phyloP scores from a whole-genome alignment of 176 grass and related monocot species.

The Puccinellia tenuiflora region DNA sequence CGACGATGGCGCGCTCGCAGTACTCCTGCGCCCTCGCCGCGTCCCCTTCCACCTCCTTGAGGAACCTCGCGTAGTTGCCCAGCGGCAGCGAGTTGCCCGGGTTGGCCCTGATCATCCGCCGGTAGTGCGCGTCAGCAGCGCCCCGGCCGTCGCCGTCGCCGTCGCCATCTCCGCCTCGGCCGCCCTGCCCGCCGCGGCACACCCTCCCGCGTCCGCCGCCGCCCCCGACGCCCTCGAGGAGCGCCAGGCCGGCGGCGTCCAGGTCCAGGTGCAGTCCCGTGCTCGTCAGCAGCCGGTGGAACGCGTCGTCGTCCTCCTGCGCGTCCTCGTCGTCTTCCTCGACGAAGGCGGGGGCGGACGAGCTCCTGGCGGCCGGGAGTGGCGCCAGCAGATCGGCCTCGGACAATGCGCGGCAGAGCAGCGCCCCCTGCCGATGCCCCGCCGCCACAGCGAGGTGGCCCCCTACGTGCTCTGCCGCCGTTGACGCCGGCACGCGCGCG shows the following conservation, averaged over 20 bases:
- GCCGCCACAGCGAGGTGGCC: neutral
- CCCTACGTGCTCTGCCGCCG: neutral
- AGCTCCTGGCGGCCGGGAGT: neutral
- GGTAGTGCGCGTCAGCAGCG: conserved; percentile 34
- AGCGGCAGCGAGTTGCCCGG: conserved; percentile 52
- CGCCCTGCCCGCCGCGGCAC: neutral
- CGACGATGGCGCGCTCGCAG: conserved; percentile 62
- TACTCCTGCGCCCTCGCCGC: conserved; percentile 33
- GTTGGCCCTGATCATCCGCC: conserved; percentile 41
- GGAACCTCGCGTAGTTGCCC: conserved; percentile 55
- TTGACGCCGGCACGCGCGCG: neutral
- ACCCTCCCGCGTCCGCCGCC: neutral
- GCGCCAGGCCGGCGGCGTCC: neutral
- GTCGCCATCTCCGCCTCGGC: neutral
- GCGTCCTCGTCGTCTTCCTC: conserved; percentile 20
- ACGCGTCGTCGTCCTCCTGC: neutral
- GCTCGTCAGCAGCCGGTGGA: conserved; percentile 38
- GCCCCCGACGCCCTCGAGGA: conserved; percentile 11
- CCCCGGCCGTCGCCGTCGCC: neutral
- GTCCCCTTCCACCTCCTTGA: conserved; percentile 46
- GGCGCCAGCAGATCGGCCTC: conserved; percentile 25
- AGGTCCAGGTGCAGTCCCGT: conserved; percentile 40
- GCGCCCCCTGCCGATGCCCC: neutral
- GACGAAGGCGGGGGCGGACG: conserved; percentile 1
- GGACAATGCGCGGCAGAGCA: conserved; percentile 39